phyloP scores from a whole-genome alignment of 805 yeast species.

The Lipomyces kockii region DNA sequence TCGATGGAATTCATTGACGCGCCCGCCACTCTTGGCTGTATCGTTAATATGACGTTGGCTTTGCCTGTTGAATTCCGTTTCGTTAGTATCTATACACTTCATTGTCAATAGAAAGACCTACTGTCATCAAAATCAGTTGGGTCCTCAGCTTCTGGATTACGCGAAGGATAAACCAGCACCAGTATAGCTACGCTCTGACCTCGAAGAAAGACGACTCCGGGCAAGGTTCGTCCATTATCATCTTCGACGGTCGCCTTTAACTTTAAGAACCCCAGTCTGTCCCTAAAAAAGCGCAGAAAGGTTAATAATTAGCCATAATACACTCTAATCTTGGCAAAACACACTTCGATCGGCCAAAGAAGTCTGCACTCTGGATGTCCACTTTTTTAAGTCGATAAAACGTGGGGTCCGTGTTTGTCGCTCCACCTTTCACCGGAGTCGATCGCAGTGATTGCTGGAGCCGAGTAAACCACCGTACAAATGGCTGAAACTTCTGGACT shows the following conservation, averaged over 20 bases:
- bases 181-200: conserved; percentile 41
- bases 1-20: conserved; percentile 37
- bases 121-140: conserved; percentile 33
- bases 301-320: neutral
- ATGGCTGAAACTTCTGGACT: conserved; percentile 23
- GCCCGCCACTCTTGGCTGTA: conserved; percentile 40
- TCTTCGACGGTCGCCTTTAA: conserved; percentile 38
- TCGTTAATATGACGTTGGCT: conserved; percentile 35
- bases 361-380: conserved; percentile 39
- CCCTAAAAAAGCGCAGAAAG: conserved; percentile 1
- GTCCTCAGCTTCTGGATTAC: conserved; percentile 21
- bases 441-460: conserved; percentile 16
- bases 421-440: conserved; percentile 28
- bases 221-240: conserved; percentile 33
- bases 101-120: neutral
- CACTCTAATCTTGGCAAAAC: neutral
- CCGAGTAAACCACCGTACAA: conserved; percentile 25
- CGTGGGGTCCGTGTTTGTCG: neutral
- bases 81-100: neutral
- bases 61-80: conserved; percentile 3
- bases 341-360: conserved; percentile 28
- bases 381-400: conserved; percentile 31
- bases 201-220: conserved; percentile 42
- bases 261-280: conserved; percentile 39
- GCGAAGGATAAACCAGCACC: conserved; percentile 35